phyloP scores from a whole-genome alignment of 2,329 filamentous ascomycete species.

The Beauveria varroae region DNA sequence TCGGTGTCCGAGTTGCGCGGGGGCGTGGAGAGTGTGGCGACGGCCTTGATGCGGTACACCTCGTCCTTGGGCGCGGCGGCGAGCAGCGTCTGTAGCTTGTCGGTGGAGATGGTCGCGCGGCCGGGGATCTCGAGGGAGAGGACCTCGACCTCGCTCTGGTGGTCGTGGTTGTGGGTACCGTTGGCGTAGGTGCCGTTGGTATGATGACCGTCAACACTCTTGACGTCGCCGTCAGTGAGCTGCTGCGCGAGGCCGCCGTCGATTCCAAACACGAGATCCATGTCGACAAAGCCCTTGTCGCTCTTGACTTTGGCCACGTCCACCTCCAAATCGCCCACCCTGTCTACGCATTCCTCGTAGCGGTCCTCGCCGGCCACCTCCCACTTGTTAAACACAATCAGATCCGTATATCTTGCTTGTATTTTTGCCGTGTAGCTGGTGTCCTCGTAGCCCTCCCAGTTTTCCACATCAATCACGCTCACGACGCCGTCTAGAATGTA shows the following conservation, averaged over 20 bases:
- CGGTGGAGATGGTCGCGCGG: slow-evolving; percentile 40
- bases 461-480: slow-evolving; percentile 87
- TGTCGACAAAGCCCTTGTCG: slow-evolving; percentile 68
- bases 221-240: slow-evolving; percentile 34
- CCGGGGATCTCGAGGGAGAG: slow-evolving; percentile 64
- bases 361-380: slow-evolving; percentile 65
- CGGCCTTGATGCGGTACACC: slow-evolving; percentile 87
- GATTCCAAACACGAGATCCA: slow-evolving; percentile 76
- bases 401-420: slow-evolving; percentile 82
- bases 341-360: slow-evolving; percentile 71
- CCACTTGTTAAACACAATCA: slow-evolving; percentile 93
- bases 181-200: slow-evolving; percentile 20
- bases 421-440: slow-evolving; percentile 82
- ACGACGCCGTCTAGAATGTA: slow-evolving; percentile 83
- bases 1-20: slow-evolving; percentile 46
- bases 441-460: slow-evolving; percentile 89
- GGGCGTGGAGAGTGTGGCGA: slow-evolving; percentile 40
- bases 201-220: slow-evolving; percentile 25
- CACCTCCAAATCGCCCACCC: slow-evolving; percentile 72
- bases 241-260: slow-evolving; percentile 68
- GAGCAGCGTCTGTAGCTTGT: slow-evolving; percentile 61
- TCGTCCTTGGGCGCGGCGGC: slow-evolving; percentile 79
- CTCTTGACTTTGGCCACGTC: slow-evolving; percentile 81
- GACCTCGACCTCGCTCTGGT: slow-evolving; percentile 89
- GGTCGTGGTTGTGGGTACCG: slow-evolving; percentile 33